phyloP scores from a whole-genome alignment of 768 basidiomycete genomes.

The Crepidotus variabilis region DNA sequence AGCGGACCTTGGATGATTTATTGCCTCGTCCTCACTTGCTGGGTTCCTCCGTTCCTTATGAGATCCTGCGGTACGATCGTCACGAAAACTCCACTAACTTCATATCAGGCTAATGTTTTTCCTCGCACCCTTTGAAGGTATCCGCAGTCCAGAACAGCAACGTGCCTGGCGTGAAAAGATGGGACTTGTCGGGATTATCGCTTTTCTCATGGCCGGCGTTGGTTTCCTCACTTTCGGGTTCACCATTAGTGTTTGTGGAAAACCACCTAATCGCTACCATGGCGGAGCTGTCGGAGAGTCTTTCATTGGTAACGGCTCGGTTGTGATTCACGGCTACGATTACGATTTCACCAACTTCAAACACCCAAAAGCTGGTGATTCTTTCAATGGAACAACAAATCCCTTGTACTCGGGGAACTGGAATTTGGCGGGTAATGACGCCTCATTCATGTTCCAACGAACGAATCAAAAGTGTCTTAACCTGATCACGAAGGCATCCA shows the following conservation, averaged over 20 bases:
- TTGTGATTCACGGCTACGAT: conserved; percentile 92
- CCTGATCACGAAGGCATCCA: conserved; percentile 67
- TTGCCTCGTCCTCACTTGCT: conserved; percentile 80
- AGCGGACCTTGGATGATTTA: conserved; percentile 95
- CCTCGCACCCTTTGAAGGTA: conserved; percentile 46
- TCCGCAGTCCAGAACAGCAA: conserved; percentile 87
- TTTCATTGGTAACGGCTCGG: conserved; percentile 69
- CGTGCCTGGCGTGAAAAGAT: conserved; percentile 99
- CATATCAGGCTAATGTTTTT: conserved; percentile 5
- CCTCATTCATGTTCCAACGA: conserved; percentile 93
- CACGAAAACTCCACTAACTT: neutral
- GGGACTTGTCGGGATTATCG: conserved; percentile 81
- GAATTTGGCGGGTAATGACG: conserved; percentile 83
- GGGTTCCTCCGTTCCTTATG: conserved; percentile 77
- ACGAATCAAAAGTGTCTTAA: conserved; percentile 80
- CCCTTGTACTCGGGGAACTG: conserved; percentile 78
- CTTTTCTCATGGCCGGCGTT: conserved; percentile 84
- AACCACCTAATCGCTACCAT: conserved; percentile 78
- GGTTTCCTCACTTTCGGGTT: conserved; percentile 99
- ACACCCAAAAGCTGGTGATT: conserved; percentile 66
- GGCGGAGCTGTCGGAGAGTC: conserved; percentile 71
- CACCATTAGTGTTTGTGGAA: conserved; percentile 90
- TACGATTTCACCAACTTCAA: conserved; percentile 88
- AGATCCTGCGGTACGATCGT: conserved; percentile 68
- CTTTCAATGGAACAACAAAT: conserved; percentile 79